Evolutionary conservation across 106 monocot species (phyloP), one percentile per base, ranked within the genome.

Genomic region (Acorus gramineus): DNA sequence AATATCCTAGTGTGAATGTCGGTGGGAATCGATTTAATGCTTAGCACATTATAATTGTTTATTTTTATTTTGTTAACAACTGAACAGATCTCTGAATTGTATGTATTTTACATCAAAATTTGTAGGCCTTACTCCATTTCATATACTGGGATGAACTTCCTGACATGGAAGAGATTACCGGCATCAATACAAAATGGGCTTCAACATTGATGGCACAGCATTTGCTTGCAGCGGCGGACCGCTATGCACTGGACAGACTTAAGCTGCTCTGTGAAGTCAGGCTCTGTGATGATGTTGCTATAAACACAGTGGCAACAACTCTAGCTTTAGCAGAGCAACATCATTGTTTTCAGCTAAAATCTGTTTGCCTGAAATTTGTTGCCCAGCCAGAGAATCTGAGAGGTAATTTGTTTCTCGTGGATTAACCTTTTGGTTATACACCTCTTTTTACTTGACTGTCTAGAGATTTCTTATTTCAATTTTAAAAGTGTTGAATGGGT

Each of bases 261-360:
- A 73, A 52, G 47, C 10, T 73, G 14, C 56, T 80, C 9, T 84
- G 84, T 53, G 84, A 84, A 65, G 69, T 14, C n/a, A 77, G 53
- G 42, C 63, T 84, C 7, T 77, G 73, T 57, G 65, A 65, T 8
- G 61, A 66, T 42, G 66, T 80, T 44, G 68, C 80, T 28, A 61
- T 70, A 43, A 65, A 80, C 70, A 73, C 76, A 2, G 76, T 80
- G 12, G 79, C 79, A 3, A 73, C 66, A 48, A 80, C 69, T 4
- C 53, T 84, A 4, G 80, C 76, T 8, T 73, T 84, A 46, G 84
- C 84, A 9, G 84, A 84, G 66, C 84, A 80, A 69, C 79, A 80
- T 60, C 71, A 76, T 4, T 73, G 79, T 50, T 52, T 46, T 7
- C 69, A 73, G 52, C 79, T 84, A 42, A 84, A 84, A 66, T 44